Conservation (phyloP, 768 basidiomycete species). For the Mycena venus region DNA sequence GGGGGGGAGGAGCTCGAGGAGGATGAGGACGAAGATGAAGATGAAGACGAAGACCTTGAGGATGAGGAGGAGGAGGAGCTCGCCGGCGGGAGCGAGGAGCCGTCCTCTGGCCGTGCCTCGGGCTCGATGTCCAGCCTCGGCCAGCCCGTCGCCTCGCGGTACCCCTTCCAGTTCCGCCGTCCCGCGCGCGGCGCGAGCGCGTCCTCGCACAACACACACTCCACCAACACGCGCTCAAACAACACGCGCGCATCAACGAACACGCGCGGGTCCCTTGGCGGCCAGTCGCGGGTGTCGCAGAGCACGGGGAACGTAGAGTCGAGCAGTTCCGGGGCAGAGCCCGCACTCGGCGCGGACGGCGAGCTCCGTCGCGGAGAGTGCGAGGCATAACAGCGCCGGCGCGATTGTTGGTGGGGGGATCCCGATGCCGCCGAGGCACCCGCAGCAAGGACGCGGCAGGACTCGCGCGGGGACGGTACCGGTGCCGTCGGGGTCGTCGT, state of each 20-base stretch:
- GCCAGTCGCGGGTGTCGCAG: conserved; percentile 61
- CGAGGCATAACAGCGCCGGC: conserved; percentile 45
- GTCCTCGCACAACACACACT: conserved; percentile 53
- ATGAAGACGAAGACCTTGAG: conserved; percentile 57
- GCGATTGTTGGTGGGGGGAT: too few species aligned
- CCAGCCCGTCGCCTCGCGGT: conserved; percentile 77
- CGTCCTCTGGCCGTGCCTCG: conserved; percentile 75
- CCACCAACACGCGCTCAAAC: conserved; percentile 53
- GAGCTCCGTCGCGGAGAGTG: conserved; percentile 52
- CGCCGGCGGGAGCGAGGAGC: conserved; percentile 56
- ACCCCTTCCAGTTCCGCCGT: conserved; percentile 77
- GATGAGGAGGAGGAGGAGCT: conserved; percentile 57
- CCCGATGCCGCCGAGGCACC: conserved; percentile 57
- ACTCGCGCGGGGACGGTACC: conserved; percentile 42
- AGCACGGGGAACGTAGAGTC: conserved; percentile 76
- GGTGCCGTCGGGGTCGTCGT: conserved; percentile 28
- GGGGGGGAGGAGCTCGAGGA: conserved; percentile 36
- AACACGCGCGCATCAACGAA: conserved; percentile 44
- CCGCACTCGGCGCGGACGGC: conserved; percentile 54
- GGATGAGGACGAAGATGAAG: conserved; percentile 40
- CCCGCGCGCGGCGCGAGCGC: conserved; percentile 59
- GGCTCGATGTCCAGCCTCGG: conserved; percentile 91
- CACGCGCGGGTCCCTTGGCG: conserved; percentile 42
- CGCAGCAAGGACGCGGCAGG: conserved; percentile 38
- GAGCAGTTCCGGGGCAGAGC: conserved; percentile 65